phyloP scores from a whole-genome alignment of 169 alveolate genomes.

The Plasmodium relictum region DNA sequence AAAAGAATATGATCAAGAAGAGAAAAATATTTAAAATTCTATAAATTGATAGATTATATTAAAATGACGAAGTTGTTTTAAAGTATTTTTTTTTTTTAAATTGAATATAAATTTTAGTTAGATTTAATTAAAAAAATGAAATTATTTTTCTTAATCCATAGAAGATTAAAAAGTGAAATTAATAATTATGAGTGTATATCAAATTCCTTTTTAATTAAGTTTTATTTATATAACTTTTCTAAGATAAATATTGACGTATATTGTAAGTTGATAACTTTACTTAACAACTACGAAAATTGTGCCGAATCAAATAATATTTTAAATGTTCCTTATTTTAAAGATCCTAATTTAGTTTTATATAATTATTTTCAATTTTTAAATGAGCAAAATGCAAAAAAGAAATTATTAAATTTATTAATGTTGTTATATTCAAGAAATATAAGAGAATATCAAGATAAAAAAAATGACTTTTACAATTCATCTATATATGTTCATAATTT shows the following conservation, averaged over 20 bases:
- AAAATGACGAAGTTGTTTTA: no score
- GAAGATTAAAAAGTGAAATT: slow-evolving; percentile 3
- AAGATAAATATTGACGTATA: slow-evolving; percentile 59
- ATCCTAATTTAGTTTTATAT: slow-evolving; percentile 41
- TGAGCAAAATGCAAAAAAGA: slow-evolving; percentile 19
- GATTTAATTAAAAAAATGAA: slow-evolving; percentile 11
- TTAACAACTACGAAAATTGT: neutral
- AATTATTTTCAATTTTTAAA: slow-evolving; percentile 65
- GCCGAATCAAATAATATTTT: slow-evolving; percentile 8
- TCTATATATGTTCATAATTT: slow-evolving; percentile 27
- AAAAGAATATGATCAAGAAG: no score
- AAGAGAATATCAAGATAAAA: slow-evolving; percentile 50
- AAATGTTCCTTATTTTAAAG: slow-evolving; percentile 18
- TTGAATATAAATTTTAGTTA: no score
- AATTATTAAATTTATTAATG: slow-evolving; percentile 31
- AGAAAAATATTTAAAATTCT: no score
- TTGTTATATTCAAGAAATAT: slow-evolving; percentile 36
- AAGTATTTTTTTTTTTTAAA: no score
- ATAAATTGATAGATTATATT: no score
- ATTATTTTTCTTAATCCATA: slow-evolving; percentile 7
- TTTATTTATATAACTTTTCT: slow-evolving; percentile 49
- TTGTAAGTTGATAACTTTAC: slow-evolving; percentile 16
- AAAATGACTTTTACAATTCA: slow-evolving; percentile 40
- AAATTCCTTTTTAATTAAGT: slow-evolving; percentile 38
- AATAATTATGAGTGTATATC: slow-evolving; percentile 1